Percentiles rank a stretch among this genome's conserved stretches.
Evolutionary conservation across 345 rosid species (phyloP).

Genomic region (Populus euphratica): DNA sequence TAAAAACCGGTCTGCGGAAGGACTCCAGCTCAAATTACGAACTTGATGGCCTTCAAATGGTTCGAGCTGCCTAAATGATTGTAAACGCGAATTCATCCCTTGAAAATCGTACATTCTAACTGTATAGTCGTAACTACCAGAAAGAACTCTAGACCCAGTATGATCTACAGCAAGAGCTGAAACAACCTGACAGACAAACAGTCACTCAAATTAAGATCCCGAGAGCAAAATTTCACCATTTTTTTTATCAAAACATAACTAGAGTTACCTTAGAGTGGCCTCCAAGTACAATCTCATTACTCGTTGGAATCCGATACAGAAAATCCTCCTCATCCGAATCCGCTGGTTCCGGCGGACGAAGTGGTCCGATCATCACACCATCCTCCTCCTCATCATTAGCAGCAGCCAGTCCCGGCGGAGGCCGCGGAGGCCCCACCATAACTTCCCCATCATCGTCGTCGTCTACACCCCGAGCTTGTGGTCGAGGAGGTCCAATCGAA

Average conservation of each 20-base stretch:
- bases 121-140: slow-evolving; percentile 89
- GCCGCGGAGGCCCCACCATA: slow-evolving; percentile 60
- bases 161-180: slow-evolving; percentile 82
- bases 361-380: slow-evolving; percentile 28
- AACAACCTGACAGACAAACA: slow-evolving; percentile 51
- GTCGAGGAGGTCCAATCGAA: slow-evolving; percentile 23
- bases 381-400: slow-evolving; percentile 22
- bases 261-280: slow-evolving; percentile 73
- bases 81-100: slow-evolving; percentile 90
- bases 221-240: not conserved
- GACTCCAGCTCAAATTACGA: slow-evolving; percentile 95
- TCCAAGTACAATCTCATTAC: slow-evolving; percentile 87
- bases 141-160: slow-evolving; percentile 89
- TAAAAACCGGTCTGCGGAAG: slow-evolving; percentile 74
- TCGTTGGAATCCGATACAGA: slow-evolving; percentile 60
- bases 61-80: slow-evolving; percentile 90
- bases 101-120: slow-evolving; percentile 92
- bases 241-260: not conserved
- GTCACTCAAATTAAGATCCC: not conserved
- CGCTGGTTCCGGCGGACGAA: slow-evolving; percentile 18
- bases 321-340: slow-evolving; percentile 56
- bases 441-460: slow-evolving; percentile 18
- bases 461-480: slow-evolving; percentile 14
- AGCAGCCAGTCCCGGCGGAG: slow-evolving; percentile 26
- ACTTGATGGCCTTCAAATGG: slow-evolving; percentile 95